Conservation (phyloP, 257 asterid genomes). For the Oldenlandia corymbosa region DNA sequence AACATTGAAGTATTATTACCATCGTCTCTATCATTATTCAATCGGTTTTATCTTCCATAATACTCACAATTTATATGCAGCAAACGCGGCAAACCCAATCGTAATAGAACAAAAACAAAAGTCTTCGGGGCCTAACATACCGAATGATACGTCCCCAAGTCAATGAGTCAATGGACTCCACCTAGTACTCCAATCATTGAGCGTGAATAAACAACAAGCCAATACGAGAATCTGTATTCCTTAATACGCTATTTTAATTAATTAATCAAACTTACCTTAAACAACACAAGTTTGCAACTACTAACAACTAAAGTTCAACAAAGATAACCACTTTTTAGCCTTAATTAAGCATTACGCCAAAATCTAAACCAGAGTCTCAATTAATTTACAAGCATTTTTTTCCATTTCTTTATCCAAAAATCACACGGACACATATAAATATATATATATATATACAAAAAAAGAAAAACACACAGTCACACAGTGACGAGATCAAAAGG, state of each 20-base stretch:
- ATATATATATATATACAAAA: too few relatives aligned
- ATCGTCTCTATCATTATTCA: too few relatives aligned
- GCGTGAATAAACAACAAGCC: slow-evolving; percentile 6
- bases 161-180: not conserved
- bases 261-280: not conserved
- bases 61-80: too few relatives aligned
- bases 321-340: not conserved
- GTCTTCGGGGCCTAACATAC: not conserved
- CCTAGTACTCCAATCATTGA: slow-evolving; percentile 5
- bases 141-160: not conserved
- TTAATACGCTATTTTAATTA: not conserved
- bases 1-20: too few relatives aligned
- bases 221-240: not conserved
- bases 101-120: not conserved
- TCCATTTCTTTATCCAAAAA: slow-evolving; percentile 3
- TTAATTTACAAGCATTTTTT: too few relatives aligned
- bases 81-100: too few relatives aligned
- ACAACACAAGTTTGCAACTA: not conserved
- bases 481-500: slow-evolving; percentile 2
- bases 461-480: too few relatives aligned
- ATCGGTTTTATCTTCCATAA: too few relatives aligned
- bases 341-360: too few relatives aligned
- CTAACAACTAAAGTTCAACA: not conserved
- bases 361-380: too few relatives aligned
- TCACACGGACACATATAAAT: not conserved